Evolutionary conservation across 495 filamentous ascomycete genomes (phyloP).

Genomic region (Barbatosphaeria neglecta): DNA sequence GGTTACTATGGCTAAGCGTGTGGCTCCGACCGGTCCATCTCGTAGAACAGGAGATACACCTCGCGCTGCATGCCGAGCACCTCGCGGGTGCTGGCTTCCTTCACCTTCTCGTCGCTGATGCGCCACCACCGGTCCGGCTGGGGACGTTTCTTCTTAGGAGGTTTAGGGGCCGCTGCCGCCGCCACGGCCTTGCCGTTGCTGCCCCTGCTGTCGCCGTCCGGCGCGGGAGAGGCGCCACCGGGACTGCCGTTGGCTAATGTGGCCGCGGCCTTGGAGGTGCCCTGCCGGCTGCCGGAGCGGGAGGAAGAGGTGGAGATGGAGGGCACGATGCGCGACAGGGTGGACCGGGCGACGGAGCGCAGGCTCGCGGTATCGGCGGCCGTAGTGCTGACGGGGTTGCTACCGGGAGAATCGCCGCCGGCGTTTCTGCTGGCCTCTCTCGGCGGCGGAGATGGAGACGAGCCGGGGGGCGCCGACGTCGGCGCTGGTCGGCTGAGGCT

Average conservation of each 20-base stretch:
- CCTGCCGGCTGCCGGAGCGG: conserved; percentile 3
- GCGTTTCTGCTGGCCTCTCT: conserved; percentile 8
- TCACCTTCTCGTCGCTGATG: conserved; percentile 94
- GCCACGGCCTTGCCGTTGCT: too few species aligned
- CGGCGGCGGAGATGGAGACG: background rate
- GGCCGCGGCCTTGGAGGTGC: background rate
- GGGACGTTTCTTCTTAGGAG: conserved; percentile 40
- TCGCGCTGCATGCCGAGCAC: conserved; percentile 90
- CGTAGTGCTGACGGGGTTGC: background rate
- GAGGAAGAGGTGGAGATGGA: conserved; percentile 11
- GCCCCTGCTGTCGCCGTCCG: background rate
- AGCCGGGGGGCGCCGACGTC: background rate
- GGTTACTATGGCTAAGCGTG: background rate
- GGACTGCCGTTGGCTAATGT: background rate
- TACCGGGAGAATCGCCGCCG: background rate
- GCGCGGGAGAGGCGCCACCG: background rate
- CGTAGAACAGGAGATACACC: conserved; percentile 94
- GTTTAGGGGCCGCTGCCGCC: conserved; percentile 1
- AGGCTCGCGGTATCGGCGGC: conserved; percentile 27
- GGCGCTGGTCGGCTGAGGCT: background rate
- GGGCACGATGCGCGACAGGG: conserved; percentile 25
- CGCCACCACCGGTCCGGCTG: conserved; percentile 85
- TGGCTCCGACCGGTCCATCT: conserved; percentile 41
- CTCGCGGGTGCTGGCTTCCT: conserved; percentile 82
- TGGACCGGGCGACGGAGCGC: conserved; percentile 29